Conservation (phyloP, 208 protist species). For the Leptomonas pyrrhocoris region DNA sequence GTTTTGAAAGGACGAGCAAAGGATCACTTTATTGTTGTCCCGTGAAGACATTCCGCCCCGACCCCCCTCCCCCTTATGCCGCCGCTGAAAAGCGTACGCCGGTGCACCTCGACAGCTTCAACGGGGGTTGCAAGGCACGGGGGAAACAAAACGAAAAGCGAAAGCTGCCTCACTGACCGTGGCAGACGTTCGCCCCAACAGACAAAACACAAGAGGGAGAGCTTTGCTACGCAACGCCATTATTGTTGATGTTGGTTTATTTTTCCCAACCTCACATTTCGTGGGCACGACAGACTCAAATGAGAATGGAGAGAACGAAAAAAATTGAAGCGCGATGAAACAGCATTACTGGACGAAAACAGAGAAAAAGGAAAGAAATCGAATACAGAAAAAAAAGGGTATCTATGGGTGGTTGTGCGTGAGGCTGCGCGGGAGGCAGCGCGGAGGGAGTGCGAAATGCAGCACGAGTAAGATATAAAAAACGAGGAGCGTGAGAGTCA, state of each 20-base stretch:
- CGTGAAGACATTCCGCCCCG: too few species aligned
- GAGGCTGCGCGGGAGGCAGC: background rate
- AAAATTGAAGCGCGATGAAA: constrained; percentile 11
- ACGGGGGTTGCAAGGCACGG: background rate
- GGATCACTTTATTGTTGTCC: too few species aligned
- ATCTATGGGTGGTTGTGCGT: constrained; percentile 8
- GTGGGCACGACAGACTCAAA: background rate
- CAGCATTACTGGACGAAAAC: constrained; percentile 10
- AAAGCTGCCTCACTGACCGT: background rate
- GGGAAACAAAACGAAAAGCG: constrained; percentile 1
- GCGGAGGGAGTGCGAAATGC: background rate
- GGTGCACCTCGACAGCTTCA: too few species aligned
- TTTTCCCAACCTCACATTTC: constrained; percentile 12
- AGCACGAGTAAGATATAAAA: background rate
- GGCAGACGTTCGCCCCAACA: background rate
- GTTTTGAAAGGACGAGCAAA: too few species aligned
- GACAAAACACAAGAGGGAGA: too few species aligned
- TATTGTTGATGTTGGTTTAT: background rate
- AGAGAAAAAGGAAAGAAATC: background rate
- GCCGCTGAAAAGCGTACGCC: too few species aligned
- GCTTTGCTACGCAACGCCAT: too few species aligned
- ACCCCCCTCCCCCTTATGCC: background rate
- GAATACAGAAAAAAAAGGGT: constrained; percentile 15
- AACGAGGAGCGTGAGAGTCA: background rate
- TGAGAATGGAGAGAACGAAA: background rate